Evolutionary conservation across 139 green algal species (phyloP), one percentile per base, ranked within the genome.

Genomic region (Pleodorina starrii): DNA sequence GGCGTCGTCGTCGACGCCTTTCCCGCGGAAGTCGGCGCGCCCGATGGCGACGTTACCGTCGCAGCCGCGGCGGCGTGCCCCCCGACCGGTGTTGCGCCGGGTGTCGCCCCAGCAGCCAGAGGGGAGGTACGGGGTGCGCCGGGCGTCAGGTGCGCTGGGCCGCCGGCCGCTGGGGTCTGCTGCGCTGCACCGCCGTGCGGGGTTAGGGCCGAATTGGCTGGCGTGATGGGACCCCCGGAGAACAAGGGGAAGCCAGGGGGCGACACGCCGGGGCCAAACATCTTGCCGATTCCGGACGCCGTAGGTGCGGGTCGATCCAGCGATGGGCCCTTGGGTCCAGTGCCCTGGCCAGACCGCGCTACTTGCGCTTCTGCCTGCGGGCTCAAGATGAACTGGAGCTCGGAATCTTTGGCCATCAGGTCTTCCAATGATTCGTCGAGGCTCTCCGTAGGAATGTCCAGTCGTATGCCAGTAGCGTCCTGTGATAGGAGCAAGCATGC

Each of bases 351-450:
- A 27, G 72, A 57, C 25, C 25, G 27, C 11, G 48, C 74, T 0
- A 87, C 63, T 1, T 51, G 50, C n/a, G 51, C 29, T 43, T 77
- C 82, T 0, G 82, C 63, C n/a, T 88, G 82, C 1, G 82, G 82
- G 40, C 57, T 78, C 7, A 88, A 43, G 25, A 88, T 76, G 35
- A 51, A 88, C 10, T 68, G 66, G 7, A 88, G 82, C 21, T 17
- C 29, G 4, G n/a, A 17, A 36, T 88, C 82, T 29, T 16, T 23
- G 0, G 66, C 66, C 7, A 88, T 43, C 7, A 88, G 38, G 19
- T 88, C 82, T 44, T 88, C 82, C 19, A 88, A 44, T 0, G 82
- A 80, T 3, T 88, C 82, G 1, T 87, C 35, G 21, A 78, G 60
- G n/a, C 66, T 42, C 6, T 77, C 80, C 7, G 51, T 77, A 1